Conservation (phyloP, 1,284 basidiomycete genomes). For the Fomitopsis schrenkii region DNA sequence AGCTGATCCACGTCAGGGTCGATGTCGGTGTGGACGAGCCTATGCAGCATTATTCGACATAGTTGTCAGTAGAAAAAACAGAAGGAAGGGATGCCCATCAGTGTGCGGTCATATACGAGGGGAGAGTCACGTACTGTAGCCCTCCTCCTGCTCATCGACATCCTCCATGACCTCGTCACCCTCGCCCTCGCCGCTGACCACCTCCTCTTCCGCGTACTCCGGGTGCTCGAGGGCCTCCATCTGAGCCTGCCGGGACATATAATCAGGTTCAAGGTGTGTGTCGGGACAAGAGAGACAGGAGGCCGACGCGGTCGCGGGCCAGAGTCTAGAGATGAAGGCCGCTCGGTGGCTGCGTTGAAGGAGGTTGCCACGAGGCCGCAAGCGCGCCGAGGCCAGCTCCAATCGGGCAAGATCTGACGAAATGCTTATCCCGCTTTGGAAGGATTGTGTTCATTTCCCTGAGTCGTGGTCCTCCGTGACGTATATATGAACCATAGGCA, state of each 20-base stretch:
- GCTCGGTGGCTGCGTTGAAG: conserved; percentile 7
- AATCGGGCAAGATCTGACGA: conserved; percentile 14
- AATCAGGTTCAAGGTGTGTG: not conserved
- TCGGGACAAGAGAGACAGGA: conserved; percentile 9
- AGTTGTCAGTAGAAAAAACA: not conserved
- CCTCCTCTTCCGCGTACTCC: conserved; percentile 25
- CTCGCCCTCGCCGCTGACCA: conserved; percentile 25
- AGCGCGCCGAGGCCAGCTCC: conserved; percentile 7
- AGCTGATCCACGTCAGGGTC: conserved; percentile 93
- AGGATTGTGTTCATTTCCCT: not conserved
- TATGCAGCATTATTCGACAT: conserved; percentile 22
- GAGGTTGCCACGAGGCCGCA: conserved; percentile 28
- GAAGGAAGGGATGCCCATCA: not conserved
- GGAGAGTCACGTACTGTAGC: conserved; percentile 27
- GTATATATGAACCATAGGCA: no score
- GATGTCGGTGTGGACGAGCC: conserved; percentile 84
- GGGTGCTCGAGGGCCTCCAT: conserved; percentile 13
- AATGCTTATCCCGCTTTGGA: not conserved
- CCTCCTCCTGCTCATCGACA: conserved; percentile 28
- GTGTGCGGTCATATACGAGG: not conserved
- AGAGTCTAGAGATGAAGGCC: conserved; percentile 1
- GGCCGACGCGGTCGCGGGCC: conserved; percentile 14
- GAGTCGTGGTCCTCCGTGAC: not conserved
- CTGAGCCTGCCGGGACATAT: conserved; percentile 25
- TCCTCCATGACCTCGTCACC: conserved; percentile 33